Evolutionary conservation across 2,329 filamentous ascomycete genomes (phyloP).

Genomic region (Ustulina deusta): DNA sequence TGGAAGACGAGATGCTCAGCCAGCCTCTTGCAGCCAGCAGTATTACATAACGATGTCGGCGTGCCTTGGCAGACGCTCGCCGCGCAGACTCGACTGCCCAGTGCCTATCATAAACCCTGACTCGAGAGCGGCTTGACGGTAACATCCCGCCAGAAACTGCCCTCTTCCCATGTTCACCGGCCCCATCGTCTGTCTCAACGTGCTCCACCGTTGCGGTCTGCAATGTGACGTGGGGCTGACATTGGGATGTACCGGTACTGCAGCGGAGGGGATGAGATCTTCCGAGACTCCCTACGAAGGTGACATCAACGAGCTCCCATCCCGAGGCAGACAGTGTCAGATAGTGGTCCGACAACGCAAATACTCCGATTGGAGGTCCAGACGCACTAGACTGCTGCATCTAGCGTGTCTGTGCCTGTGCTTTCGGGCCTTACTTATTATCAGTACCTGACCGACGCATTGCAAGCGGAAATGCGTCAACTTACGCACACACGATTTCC

Average conservation of each 20-base stretch:
- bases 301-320: conserved; percentile 10
- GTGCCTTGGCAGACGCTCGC: conserved; percentile 10
- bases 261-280: conserved; percentile 14
- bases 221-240: conserved; percentile 35
- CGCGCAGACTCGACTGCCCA: neutral
- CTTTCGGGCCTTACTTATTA: conserved; percentile 13
- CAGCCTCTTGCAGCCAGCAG: conserved; percentile 8
- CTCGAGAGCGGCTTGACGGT: conserved; percentile 12
- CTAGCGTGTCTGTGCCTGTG: neutral
- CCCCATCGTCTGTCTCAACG: conserved; percentile 23
- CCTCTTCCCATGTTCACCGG: conserved; percentile 19
- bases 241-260: conserved; percentile 18
- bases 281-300: neutral
- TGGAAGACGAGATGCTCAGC: too few species aligned
- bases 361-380: conserved; percentile 19
- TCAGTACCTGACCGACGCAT: neutral
- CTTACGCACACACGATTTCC: conserved; percentile 4
- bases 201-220: conserved; percentile 22
- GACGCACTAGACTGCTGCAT: conserved; percentile 8
- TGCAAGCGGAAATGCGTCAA: neutral
- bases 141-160: conserved; percentile 21
- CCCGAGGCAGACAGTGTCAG: too few species aligned
- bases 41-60: conserved; percentile 32
- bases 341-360: conserved; percentile 2
- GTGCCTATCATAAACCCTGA: conserved; percentile 7